Percentiles rank a stretch among this genome's conserved stretches.
Evolutionary conservation across 768 basidiomycete species (phyloP).

Genomic region (Agrocybe praecox): DNA sequence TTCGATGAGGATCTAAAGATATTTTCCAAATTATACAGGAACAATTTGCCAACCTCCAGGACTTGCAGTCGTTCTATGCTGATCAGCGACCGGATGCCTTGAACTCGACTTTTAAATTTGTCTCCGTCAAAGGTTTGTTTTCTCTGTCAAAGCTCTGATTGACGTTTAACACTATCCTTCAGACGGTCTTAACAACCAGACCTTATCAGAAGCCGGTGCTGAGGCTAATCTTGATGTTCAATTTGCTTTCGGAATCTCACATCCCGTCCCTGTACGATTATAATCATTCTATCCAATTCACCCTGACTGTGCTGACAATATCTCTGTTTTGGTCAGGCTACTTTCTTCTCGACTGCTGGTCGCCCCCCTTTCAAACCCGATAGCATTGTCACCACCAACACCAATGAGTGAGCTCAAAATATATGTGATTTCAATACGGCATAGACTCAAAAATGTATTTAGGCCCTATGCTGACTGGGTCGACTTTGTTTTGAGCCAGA

Average conservation of each 20-base stretch:
- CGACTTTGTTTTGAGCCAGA: conserved; percentile 51
- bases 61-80: conserved; percentile 53
- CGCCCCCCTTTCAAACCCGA: conserved; percentile 61
- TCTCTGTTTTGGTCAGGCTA: conserved; percentile 28
- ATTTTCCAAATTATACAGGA: conserved; percentile 18
- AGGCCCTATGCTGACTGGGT: conserved; percentile 55
- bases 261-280: conserved; percentile 25
- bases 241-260: conserved; percentile 65
- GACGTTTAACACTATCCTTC: neutral
- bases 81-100: conserved; percentile 50
- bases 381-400: conserved; percentile 33
- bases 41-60: conserved; percentile 53
- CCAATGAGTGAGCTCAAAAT: conserved; percentile 33
- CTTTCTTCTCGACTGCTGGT: conserved; percentile 66
- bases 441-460: neutral
- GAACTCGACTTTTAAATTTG: conserved; percentile 51
- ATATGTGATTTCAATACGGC: neutral
- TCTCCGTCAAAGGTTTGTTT: conserved; percentile 54
- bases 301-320: neutral
- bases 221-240: conserved; percentile 75
- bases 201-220: conserved; percentile 46
- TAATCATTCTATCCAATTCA: neutral
- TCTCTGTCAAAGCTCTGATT: neutral
- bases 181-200: conserved; percentile 70
- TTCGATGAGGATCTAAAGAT: neutral